Evolutionary conservation across 1,284 basidiomycete species (phyloP).

Genomic region (Sanghuangporus weigelae): DNA sequence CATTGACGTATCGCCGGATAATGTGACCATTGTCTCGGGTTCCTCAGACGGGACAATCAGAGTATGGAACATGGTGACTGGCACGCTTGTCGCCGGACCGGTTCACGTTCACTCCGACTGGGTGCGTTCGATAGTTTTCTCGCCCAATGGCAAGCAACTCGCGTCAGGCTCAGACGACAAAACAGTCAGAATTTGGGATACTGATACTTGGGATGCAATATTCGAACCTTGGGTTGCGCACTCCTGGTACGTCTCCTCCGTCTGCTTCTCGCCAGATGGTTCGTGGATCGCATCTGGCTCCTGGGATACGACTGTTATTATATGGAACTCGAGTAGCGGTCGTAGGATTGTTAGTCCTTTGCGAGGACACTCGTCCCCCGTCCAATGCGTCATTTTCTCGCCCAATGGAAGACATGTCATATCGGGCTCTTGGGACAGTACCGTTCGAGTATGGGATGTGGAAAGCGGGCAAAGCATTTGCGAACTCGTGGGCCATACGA

Average conservation of each 20-base stretch:
- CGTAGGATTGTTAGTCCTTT: not conserved
- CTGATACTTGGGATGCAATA: not conserved
- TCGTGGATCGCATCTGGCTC: not conserved
- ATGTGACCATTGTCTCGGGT: constrained; percentile 6
- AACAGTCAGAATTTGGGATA: not conserved
- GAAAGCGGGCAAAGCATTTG: not conserved
- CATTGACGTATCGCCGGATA: constrained; percentile 10
- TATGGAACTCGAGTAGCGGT: not conserved
- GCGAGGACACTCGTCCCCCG: not conserved
- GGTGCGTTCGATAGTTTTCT: not conserved
- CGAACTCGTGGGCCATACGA: not conserved
- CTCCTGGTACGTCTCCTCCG: not conserved
- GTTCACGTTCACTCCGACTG: not conserved
- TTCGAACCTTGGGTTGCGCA: not conserved
- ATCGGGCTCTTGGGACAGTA: not conserved
- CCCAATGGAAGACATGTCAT: not conserved
- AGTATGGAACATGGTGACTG: constrained; percentile 7
- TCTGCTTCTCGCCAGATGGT: constrained; percentile 4
- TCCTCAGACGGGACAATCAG: constrained; percentile 9
- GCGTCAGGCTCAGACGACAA: not conserved
- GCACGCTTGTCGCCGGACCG: not conserved
- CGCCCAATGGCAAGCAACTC: not conserved
- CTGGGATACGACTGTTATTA: not conserved
- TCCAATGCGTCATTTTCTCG: not conserved
- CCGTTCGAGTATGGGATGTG: not conserved